Evolutionary conservation across 2,329 filamentous ascomycete species (phyloP), one percentile per base, ranked within the genome.

Genomic region (Cladophialophora chaetospira): DNA sequence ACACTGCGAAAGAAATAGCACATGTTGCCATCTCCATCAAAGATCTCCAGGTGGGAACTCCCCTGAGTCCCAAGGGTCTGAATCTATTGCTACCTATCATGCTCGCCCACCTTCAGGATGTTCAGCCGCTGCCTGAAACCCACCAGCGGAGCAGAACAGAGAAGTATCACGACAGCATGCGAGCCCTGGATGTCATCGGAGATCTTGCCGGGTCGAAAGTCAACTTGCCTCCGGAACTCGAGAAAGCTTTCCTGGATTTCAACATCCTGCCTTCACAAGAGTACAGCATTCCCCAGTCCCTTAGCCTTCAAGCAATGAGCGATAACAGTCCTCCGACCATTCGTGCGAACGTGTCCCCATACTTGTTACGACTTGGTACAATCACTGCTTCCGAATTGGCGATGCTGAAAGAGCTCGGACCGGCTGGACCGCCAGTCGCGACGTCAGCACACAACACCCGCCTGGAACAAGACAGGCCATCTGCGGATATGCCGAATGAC

Each of bases 61-160:
- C 57, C 95, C 85, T 68, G 82, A 96, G 10, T 91, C 91, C 2
- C 95, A 91, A 0, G 92, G 91, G 91, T 40, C 91, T 96, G 9
- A 96, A 91, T 0, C 90, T 95, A 26, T 85, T 96, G 4, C 82
- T 96, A 1, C 91, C 91, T 0, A 91, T 92, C 15, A 92, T 96
- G 76, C 96, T 96, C 65, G 95, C 96, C 52, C 92, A 96, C 69
- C 82, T 96, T 15, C 82, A 96, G 6, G 91, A 96, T 70, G 92
- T 96, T 80, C 96, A 19, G 28, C 53, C 53, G 4, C 19, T 44
- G 36, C 23, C 28, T 23, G 46, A 44, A 3, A 23, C 13, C 21
- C 38, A 21, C 15, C 46, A 35, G 13, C 21, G 38, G n/a, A 51
- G 38, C 53, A 56, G 53, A 21, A n/a, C 46, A 6, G 46, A 50